Base-by-base conservation (phyloP, 2,329 filamentous ascomycete genomes). In the Emergomyces orientalis region DNA sequence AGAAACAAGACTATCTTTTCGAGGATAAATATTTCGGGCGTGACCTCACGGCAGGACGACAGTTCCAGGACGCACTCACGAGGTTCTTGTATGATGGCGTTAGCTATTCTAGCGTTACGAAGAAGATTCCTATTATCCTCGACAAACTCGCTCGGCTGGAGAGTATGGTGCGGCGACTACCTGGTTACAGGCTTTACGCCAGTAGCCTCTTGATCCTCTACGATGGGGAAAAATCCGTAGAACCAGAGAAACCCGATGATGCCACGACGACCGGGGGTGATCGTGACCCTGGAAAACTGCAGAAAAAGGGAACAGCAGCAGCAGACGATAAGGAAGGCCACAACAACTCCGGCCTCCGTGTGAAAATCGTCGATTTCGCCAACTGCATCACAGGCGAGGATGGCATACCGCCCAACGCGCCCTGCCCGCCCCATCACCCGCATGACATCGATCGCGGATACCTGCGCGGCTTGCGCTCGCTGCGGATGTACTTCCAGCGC, bases 331-430 rank as follows among this genome's bases (percentile, higher is more conserved):
- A 72, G 3, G 76, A 79, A 22, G 71, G 70, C 14, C 73, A 75
- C 62, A 77, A 73, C 55, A 74, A 72, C 43, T 69, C 70, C 7
- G 72, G 77, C 5, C 80, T 82, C 56, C 90, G 96, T 74, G 87
- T 99, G 77, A 97, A 97, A 76, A 95, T 99, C 74, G 93, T 96
- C 63, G 94, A 99, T 75, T 99, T 99, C 78, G 94, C 94, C 66
- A 99, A 99, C 74, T 97, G 93, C 71, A 87, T 97, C 43, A 97
- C 92, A 1, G 89, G 90, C 3, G 88, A 94, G 67, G 91, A 96
- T 70, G 73, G 77, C 59, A 70, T 84, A 2, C 77, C 82, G 0
- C 76, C 86, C 13, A 80, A 85, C 64, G 77, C 80, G 1, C 77
- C 80, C 22, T 97, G 93, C 69, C 94, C 94, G 17, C 94, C 94